phyloP scores from a whole-genome alignment of 306 rosid genomes.

The Luffa aegyptiaca region DNA sequence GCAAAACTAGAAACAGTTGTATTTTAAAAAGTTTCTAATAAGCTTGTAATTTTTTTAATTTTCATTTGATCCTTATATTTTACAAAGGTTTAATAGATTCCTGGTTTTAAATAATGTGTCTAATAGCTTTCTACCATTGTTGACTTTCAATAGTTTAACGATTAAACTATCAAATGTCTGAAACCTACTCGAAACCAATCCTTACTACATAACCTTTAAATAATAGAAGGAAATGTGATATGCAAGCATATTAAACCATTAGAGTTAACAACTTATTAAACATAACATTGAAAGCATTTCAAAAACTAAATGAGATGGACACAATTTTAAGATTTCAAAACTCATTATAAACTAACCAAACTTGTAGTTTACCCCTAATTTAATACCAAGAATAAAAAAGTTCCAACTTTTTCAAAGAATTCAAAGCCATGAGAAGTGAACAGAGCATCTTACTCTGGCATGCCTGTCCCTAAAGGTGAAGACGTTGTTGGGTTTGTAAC shows the following conservation, averaged over 20 bases:
- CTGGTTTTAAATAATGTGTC: background rate
- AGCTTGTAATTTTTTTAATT: too few species aligned
- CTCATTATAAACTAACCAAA: background rate
- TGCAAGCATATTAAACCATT: background rate
- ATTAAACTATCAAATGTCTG: too few species aligned
- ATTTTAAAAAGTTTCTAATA: too few species aligned
- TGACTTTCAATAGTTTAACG: too few species aligned
- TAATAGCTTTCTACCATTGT: background rate
- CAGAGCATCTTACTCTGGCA: constrained; percentile 2
- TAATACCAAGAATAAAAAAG: background rate
- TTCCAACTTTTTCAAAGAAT: background rate
- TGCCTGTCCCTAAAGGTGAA: constrained; percentile 10
- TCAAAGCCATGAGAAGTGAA: background rate
- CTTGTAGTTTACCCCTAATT: background rate
- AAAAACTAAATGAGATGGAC: background rate
- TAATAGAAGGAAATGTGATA: background rate
- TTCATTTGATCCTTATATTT: too few species aligned
- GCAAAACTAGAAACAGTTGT: too few species aligned
- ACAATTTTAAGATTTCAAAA: background rate
- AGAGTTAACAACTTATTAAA: background rate
- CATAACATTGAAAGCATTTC: background rate
- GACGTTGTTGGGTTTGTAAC: constrained; percentile 4
- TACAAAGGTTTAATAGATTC: background rate
- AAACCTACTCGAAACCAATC: too few species aligned
- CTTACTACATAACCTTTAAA: too few species aligned